phyloP scores from a whole-genome alignment of 2,329 filamentous ascomycete genomes.

The Coniosporium tulheliwenetii region DNA sequence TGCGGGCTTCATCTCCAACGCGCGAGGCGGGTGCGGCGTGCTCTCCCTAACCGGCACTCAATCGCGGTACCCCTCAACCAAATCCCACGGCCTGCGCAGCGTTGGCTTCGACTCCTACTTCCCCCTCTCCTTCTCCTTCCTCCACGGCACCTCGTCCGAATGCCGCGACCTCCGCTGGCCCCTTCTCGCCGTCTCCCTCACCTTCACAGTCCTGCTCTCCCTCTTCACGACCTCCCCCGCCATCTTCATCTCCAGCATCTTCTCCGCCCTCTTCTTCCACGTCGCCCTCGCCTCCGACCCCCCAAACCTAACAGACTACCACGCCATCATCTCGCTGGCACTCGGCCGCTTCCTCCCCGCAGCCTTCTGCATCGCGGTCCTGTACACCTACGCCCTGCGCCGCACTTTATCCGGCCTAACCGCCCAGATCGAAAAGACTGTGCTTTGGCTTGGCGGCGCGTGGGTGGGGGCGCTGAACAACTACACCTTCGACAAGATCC shows the following conservation, averaged over 20 bases:
- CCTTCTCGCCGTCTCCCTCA: conserved; percentile 63
- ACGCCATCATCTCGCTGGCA: conserved; percentile 60
- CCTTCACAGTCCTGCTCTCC: conserved; percentile 63
- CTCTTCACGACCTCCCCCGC: conserved; percentile 66
- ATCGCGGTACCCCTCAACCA: conserved; percentile 45
- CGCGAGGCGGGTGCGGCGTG: conserved; percentile 67
- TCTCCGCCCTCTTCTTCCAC: conserved; percentile 74
- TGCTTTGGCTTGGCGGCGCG: conserved; percentile 77
- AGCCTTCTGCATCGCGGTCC: conserved; percentile 72
- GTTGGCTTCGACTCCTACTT: conserved; percentile 77
- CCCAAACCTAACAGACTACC: conserved; percentile 50
- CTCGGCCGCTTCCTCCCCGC: conserved; percentile 75
- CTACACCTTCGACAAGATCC: conserved; percentile 88
- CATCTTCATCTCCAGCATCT: conserved; percentile 73
- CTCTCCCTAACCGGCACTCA: conserved; percentile 57
- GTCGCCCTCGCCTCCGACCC: conserved; percentile 83
- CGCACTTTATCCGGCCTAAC: conserved; percentile 56
- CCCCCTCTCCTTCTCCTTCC: conserved; percentile 70
- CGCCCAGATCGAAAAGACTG: conserved; percentile 76
- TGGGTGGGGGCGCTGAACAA: conserved; percentile 90
- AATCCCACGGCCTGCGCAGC: conserved; percentile 60
- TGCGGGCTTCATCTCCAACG: conserved; percentile 58
- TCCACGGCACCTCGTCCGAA: conserved; percentile 46
- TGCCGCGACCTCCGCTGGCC: conserved; percentile 73
- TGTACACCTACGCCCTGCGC: conserved; percentile 69